phyloP scores from a whole-genome alignment of 768 basidiomycete species.

The Arthromyces matolae region DNA sequence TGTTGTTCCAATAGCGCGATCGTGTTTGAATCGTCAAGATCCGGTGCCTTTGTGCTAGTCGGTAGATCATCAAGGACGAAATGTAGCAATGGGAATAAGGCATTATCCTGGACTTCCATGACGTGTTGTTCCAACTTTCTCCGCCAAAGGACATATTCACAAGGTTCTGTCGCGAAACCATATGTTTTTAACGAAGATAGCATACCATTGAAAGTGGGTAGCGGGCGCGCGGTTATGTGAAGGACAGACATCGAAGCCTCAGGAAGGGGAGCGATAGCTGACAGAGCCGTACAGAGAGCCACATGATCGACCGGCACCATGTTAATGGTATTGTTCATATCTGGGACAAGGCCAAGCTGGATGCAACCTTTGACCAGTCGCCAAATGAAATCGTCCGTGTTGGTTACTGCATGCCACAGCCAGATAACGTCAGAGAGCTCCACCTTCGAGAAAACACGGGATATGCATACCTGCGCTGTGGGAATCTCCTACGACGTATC shows the following conservation, averaged over 20 bases:
- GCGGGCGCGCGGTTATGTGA: slow-evolving; percentile 83
- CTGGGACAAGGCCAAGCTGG: slow-evolving; percentile 92
- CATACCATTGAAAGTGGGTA: slow-evolving; percentile 86
- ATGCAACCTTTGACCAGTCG: slow-evolving; percentile 97
- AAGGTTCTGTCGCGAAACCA: slow-evolving; percentile 73
- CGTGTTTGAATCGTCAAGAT: slow-evolving; percentile 85
- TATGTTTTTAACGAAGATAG: slow-evolving; percentile 70
- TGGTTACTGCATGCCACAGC: slow-evolving; percentile 62
- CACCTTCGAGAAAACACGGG: neutral
- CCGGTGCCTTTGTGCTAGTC: slow-evolving; percentile 91
- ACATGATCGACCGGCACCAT: slow-evolving; percentile 98
- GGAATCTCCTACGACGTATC: slow-evolving; percentile 95
- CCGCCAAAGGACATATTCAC: slow-evolving; percentile 92
- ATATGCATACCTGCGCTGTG: slow-evolving; percentile 66
- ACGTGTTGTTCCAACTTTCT: slow-evolving; percentile 92
- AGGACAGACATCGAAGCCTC: slow-evolving; percentile 52
- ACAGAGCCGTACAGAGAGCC: slow-evolving; percentile 73
- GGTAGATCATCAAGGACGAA: slow-evolving; percentile 97
- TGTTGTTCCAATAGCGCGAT: slow-evolving; percentile 51
- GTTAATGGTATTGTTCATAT: slow-evolving; percentile 98
- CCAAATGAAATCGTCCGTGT: slow-evolving; percentile 99
- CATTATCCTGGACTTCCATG: slow-evolving; percentile 92
- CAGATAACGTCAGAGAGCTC: slow-evolving; percentile 4
- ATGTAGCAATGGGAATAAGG: slow-evolving; percentile 93
- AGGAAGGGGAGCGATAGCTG: slow-evolving; percentile 59